Conservation (phyloP, 106 monocot species). For the Dioscorea alata region DNA sequence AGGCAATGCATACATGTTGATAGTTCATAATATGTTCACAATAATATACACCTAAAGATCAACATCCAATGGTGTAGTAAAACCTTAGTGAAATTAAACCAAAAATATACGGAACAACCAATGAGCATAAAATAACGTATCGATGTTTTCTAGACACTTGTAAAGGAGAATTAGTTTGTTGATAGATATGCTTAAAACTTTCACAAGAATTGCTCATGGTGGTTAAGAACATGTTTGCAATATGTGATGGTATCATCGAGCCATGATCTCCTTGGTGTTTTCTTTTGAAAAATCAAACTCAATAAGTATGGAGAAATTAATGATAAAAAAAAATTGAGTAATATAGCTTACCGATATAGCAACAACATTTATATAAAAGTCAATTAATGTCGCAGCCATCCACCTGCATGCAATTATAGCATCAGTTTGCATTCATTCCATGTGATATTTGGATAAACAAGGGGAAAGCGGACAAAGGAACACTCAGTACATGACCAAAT, state of each 20-base stretch:
- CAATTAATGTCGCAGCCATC: constrained; percentile 72
- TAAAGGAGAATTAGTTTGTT: no score
- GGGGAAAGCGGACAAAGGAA: background rate
- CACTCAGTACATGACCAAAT: background rate
- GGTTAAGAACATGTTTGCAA: background rate
- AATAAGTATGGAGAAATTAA: no score
- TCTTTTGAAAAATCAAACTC: background rate
- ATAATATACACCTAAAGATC: no score
- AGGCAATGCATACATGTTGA: no score
- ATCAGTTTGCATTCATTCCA: background rate
- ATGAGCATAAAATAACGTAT: no score
- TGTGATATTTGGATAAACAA: background rate
- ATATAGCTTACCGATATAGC: constrained; percentile 55
- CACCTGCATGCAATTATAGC: constrained; percentile 37
- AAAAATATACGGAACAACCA: no score
- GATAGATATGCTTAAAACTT: no score
- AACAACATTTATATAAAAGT: constrained; percentile 66
- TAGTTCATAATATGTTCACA: no score
- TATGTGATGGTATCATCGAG: background rate
- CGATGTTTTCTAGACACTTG: no score
- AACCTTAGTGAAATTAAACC: no score
- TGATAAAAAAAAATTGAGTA: background rate
- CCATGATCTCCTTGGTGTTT: background rate
- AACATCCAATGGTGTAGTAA: no score
- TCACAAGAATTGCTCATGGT: no score